phyloP scores from a whole-genome alignment of 2,329 filamentous ascomycete species.

The Tolypocladium tropicale region DNA sequence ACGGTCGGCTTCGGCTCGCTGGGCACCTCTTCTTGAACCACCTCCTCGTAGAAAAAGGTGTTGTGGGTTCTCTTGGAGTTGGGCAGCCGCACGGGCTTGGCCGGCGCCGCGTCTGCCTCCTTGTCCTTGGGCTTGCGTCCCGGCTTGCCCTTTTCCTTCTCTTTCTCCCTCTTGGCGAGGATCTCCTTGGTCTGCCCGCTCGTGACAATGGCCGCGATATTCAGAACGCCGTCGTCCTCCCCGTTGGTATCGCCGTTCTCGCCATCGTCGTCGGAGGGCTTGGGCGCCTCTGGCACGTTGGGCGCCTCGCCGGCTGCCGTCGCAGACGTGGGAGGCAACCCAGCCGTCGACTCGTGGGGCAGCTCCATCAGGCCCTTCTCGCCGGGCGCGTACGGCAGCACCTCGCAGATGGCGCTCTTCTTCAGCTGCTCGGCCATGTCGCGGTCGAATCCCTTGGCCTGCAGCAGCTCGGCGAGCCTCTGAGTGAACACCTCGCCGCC shows the following conservation, averaged over 20 bases:
- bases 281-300: conserved; percentile 17
- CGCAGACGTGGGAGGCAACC: neutral
- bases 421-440: conserved; percentile 65
- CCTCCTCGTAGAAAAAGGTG: conserved; percentile 65
- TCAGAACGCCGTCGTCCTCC: conserved; percentile 63
- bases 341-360: conserved; percentile 27
- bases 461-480: conserved; percentile 57
- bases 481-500: conserved; percentile 84
- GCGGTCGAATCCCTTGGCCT: conserved; percentile 45
- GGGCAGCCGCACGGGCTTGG: conserved; percentile 51
- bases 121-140: conserved; percentile 42
- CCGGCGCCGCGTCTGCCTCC: conserved; percentile 39
- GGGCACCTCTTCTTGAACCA: conserved; percentile 43
- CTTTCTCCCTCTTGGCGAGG: conserved; percentile 71
- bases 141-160: conserved; percentile 63
- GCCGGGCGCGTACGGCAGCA: conserved; percentile 44
- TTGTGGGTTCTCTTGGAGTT: conserved; percentile 63
- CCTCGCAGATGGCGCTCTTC: conserved; percentile 55
- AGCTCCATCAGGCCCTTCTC: conserved; percentile 37
- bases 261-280: conserved; percentile 20
- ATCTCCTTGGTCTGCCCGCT: conserved; percentile 76
- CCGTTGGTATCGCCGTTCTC: conserved; percentile 26
- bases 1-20: conserved; percentile 20
- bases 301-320: conserved; percentile 22
- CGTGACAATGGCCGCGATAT: conserved; percentile 77